Evolutionary conservation across 164 flowering plant species (phyloP).

Genomic region (Annona squamosa): DNA sequence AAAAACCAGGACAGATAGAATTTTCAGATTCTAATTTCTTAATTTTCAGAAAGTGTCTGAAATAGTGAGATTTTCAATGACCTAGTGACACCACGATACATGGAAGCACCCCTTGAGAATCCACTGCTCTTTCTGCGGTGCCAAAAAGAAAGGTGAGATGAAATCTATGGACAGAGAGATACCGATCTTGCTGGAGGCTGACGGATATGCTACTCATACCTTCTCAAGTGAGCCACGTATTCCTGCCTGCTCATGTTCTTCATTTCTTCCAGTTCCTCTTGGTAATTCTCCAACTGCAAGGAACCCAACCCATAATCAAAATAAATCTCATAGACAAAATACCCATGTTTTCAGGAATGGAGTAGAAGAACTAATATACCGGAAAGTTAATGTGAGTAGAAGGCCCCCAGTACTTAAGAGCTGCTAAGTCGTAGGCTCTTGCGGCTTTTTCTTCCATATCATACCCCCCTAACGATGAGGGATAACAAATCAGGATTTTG

Average conservation of each 20-base stretch:
- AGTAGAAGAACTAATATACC: conserved; percentile 32
- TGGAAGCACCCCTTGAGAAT: conserved; percentile 89
- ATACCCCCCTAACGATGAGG: conserved; percentile 59
- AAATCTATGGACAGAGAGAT: background rate
- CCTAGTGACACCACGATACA: conserved; percentile 95
- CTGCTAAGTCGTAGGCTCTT: conserved; percentile 86
- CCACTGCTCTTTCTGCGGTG: conserved; percentile 78
- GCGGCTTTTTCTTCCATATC: conserved; percentile 95
- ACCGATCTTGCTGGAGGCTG: background rate
- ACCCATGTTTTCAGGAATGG: background rate
- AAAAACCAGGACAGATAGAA: conserved; percentile 7
- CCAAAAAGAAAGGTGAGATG: background rate
- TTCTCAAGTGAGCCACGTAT: conserved; percentile 79
- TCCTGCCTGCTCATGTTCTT: conserved; percentile 91
- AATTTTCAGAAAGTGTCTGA: background rate
- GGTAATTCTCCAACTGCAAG: conserved; percentile 60
- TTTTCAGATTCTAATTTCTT: background rate
- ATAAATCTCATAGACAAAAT: background rate
- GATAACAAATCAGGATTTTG: background rate
- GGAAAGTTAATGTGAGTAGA: conserved; percentile 76
- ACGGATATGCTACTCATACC: conserved; percentile 26
- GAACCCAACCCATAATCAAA: background rate
- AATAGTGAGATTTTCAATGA: conserved; percentile 7
- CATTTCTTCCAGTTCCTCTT: conserved; percentile 69
- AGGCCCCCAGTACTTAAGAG: conserved; percentile 90